Conservation (phyloP, 805 yeast species). For the Starmerella bombi region DNA sequence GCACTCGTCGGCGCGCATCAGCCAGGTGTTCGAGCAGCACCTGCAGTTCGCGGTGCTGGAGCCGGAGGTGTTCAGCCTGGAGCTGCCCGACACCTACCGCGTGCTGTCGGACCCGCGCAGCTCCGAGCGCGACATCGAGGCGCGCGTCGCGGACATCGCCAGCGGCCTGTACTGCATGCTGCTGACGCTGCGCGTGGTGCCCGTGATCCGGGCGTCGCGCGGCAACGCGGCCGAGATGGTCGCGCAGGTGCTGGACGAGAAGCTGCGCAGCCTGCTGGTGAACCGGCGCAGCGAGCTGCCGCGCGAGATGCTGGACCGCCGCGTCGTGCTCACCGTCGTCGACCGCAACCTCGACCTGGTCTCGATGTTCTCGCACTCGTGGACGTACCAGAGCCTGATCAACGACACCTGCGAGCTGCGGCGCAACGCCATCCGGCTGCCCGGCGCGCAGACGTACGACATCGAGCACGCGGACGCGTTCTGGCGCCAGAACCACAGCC, state of each 20-base stretch:
- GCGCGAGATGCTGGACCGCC: slow-evolving; percentile 18
- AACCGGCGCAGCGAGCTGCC: slow-evolving; percentile 42
- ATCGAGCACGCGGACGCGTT: slow-evolving; percentile 88
- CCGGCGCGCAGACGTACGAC: slow-evolving; percentile 50
- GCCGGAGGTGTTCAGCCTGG: slow-evolving; percentile 75
- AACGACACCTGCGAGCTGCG: slow-evolving; percentile 77
- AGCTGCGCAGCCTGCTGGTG: slow-evolving; percentile 71
- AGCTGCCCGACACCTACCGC: slow-evolving; percentile 50
- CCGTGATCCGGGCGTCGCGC: slow-evolving; percentile 78
- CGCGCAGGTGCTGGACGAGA: slow-evolving; percentile 73
- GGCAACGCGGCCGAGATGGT: slow-evolving; percentile 95
- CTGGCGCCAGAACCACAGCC: slow-evolving; percentile 70
- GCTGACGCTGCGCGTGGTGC: slow-evolving; percentile 65
- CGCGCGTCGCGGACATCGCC: slow-evolving; percentile 55
- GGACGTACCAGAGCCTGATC: slow-evolving; percentile 95
- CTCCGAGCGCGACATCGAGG: slow-evolving; percentile 60
- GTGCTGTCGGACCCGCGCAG: slow-evolving; percentile 57
- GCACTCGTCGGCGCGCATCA: slow-evolving; percentile 52
- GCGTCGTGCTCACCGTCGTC: slow-evolving; percentile 66
- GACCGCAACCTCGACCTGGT: slow-evolving; percentile 86
- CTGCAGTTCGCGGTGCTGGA: slow-evolving; percentile 86
- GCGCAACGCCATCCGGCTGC: slow-evolving; percentile 66
- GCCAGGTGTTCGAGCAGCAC: slow-evolving; percentile 90
- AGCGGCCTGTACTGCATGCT: slow-evolving; percentile 69
- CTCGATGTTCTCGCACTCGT: slow-evolving; percentile 90